These are phyloP conservation scores for Suillus occidentalis DNA, from an alignment of 768 basidiomycete species.

Conservation along the genomic window DNA sequence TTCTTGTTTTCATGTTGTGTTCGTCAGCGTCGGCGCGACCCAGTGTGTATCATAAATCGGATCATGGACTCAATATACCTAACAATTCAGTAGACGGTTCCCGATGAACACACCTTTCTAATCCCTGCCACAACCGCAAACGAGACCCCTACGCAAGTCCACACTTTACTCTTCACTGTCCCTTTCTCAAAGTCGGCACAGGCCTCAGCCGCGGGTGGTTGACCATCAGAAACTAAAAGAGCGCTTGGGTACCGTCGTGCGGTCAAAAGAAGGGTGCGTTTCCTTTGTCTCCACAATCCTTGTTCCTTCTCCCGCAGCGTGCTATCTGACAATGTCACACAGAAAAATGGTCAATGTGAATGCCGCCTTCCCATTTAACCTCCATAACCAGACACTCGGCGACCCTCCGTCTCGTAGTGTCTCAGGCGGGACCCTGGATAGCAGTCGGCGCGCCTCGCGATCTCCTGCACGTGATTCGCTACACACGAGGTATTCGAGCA, in stretches of 20 bases:
- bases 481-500: conserved; percentile 23
- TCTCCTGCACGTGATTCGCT: conserved; percentile 19
- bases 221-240: conserved; percentile 54
- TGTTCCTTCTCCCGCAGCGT: background rate
- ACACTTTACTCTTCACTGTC: background rate
- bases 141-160: conserved; percentile 26
- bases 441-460: conserved; percentile 21
- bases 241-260: conserved; percentile 54
- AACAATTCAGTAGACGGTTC: conserved; percentile 9
- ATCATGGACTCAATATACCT: background rate
- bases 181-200: conserved; percentile 10
- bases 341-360: conserved; percentile 75
- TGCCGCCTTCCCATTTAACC: conserved; percentile 59
- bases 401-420: conserved; percentile 34
- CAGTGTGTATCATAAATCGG: conserved; percentile 16
- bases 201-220: conserved; percentile 34
- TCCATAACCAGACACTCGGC: conserved; percentile 41
- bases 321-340: conserved; percentile 10
- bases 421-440: conserved; percentile 30
- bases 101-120: conserved; percentile 28
- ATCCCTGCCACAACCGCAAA: conserved; percentile 24
- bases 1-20: conserved; percentile 31
- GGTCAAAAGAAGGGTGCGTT: conserved; percentile 59
- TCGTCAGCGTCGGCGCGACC: conserved; percentile 20
- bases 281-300: background rate